These are phyloP conservation scores for Dactylellina cionopaga DNA, from an alignment of 2,329 filamentous ascomycete species.

Conservation along the genomic window DNA sequence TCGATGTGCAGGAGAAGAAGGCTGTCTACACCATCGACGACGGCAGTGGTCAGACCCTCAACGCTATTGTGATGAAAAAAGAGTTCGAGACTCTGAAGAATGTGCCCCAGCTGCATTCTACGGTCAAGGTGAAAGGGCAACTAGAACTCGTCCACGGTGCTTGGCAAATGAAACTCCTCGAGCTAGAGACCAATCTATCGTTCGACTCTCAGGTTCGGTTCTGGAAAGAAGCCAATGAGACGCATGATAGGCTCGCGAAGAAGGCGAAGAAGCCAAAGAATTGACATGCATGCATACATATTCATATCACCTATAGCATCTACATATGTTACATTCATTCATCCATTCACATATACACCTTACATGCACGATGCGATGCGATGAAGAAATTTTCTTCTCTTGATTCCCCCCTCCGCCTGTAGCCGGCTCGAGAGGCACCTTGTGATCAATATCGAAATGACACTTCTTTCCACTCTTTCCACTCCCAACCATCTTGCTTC, in stretches of 20 bases:
- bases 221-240: constrained; percentile 41
- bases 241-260: constrained; percentile 20
- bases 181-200: constrained; percentile 19
- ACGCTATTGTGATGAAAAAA: constrained; percentile 11
- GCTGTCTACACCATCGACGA: constrained; percentile 42
- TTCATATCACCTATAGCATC: not conserved
- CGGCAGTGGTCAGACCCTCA: constrained; percentile 45
- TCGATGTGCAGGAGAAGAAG: constrained; percentile 31
- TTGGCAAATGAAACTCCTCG: constrained; percentile 39
- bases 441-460: constrained; percentile 45
- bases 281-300: too few relatives aligned
- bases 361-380: constrained; percentile 1
- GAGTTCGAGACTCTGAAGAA: not conserved
- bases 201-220: constrained; percentile 37
- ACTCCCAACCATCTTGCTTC: too few relatives aligned
- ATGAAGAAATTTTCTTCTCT: not conserved
- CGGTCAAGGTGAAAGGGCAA: constrained; percentile 35
- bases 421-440: constrained; percentile 16
- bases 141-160: constrained; percentile 35
- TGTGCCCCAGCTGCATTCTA: constrained; percentile 44
- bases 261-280: constrained; percentile 15
- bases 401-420: constrained; percentile 8
- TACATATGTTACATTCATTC: not conserved
- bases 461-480: too few relatives aligned
- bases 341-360: not conserved